phyloP scores from a whole-genome alignment of 108 stramenopile species.

The Skeletonema tropicum region DNA sequence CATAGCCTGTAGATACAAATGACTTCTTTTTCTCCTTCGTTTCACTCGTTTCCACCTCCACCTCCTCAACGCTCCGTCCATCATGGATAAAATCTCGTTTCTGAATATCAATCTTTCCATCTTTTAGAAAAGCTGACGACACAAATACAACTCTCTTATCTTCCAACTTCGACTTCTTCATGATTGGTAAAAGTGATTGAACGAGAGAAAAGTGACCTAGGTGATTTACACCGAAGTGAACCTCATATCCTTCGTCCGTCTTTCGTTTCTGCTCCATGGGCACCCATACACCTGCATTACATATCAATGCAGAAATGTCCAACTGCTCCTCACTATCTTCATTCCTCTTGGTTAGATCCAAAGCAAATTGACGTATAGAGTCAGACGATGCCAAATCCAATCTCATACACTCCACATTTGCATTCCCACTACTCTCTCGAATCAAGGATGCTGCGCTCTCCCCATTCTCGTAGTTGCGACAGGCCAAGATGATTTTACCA shows the following conservation, averaged over 20 bases:
- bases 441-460: slow-evolving; percentile 23
- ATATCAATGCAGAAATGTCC: slow-evolving; percentile 27
- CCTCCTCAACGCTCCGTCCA: slow-evolving; percentile 14
- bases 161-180: slow-evolving; percentile 14
- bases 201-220: slow-evolving; percentile 37
- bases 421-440: slow-evolving; percentile 21
- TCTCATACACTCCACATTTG: slow-evolving; percentile 14
- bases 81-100: slow-evolving; percentile 35
- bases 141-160: slow-evolving; percentile 39
- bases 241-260: slow-evolving; percentile 48
- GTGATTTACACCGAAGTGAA: slow-evolving; percentile 51
- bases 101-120: slow-evolving; percentile 38
- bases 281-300: slow-evolving; percentile 53
- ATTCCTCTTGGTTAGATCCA: slow-evolving; percentile 3
- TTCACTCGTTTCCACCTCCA: not conserved
- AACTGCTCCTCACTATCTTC: not conserved
- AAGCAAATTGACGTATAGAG: slow-evolving; percentile 36
- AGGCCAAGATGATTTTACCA: slow-evolving; percentile 35
- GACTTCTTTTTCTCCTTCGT: slow-evolving; percentile 8
- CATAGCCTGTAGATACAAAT: slow-evolving; percentile 46
- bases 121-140: slow-evolving; percentile 34
- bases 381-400: slow-evolving; percentile 49
- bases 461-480: slow-evolving; percentile 36
- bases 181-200: slow-evolving; percentile 1
- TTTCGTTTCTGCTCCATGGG: slow-evolving; percentile 30